Evolutionary conservation across 1,284 basidiomycete genomes (phyloP).

Genomic region (Ustanciosporium gigantosporum): DNA sequence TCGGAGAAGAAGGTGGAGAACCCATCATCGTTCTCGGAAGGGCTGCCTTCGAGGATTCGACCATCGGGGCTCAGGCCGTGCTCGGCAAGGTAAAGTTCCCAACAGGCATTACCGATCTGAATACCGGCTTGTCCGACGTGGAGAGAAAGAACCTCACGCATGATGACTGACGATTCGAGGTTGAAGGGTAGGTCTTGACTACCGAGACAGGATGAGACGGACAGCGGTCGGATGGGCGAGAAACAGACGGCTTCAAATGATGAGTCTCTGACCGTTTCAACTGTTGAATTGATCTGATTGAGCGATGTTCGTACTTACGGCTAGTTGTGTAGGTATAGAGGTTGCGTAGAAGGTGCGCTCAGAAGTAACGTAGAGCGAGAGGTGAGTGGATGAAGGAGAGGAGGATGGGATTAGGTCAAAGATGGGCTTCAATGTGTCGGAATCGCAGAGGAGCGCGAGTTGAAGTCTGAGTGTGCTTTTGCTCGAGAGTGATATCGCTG

Average conservation of each 20-base stretch:
- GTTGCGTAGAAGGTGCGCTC: slow-evolving; percentile 41
- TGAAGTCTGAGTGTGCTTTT: too few species aligned
- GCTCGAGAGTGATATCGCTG: too few species aligned
- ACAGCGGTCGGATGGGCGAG: too few species aligned
- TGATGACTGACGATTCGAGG: slow-evolving; percentile 16
- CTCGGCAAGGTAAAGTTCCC: slow-evolving; percentile 98
- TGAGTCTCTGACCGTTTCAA: too few species aligned
- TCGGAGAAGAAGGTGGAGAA: slow-evolving; percentile 81
- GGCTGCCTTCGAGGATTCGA: slow-evolving; percentile 67
- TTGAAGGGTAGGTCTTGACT: slow-evolving; percentile 1
- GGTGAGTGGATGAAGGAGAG: slow-evolving; percentile 32
- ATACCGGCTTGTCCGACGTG: slow-evolving; percentile 95
- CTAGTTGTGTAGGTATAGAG: neutral
- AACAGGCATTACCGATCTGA: slow-evolving; percentile 66
- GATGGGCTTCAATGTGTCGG: neutral
- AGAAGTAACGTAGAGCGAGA: slow-evolving; percentile 57
- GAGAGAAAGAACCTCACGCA: slow-evolving; percentile 78
- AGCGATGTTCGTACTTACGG: slow-evolving; percentile 26
- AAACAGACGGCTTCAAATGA: too few species aligned
- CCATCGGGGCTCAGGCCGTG: slow-evolving; percentile 74
- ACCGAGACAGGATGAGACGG: too few species aligned
- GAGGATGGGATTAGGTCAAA: neutral
- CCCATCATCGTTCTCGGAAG: slow-evolving; percentile 78
- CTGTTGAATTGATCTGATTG: too few species aligned
- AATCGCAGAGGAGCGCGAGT: neutral